phyloP scores from a whole-genome alignment of 2,329 filamentous ascomycete species.

The Colletotrichum sp. region DNA sequence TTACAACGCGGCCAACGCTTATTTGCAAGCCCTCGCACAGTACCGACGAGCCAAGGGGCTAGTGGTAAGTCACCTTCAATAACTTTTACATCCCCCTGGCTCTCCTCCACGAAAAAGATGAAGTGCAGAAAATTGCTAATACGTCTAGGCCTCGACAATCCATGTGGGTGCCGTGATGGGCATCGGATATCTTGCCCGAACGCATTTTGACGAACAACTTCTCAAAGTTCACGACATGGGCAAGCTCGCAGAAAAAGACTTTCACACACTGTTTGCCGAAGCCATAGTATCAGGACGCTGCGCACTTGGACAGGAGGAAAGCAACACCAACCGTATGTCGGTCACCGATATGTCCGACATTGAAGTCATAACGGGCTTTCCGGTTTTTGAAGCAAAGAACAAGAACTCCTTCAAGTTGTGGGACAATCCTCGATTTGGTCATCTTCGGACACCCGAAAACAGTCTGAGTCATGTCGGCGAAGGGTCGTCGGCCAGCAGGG shows the following conservation, averaged over 20 bases:
- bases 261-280: slow-evolving; percentile 48
- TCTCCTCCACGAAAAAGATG: not conserved
- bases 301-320: not conserved
- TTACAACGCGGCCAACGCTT: slow-evolving; percentile 50
- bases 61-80: slow-evolving; percentile 31
- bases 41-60: slow-evolving; percentile 30
- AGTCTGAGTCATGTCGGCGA: not conserved
- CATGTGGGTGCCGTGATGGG: slow-evolving; percentile 43
- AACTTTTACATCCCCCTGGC: not conserved
- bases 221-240: not conserved
- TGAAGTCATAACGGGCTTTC: not conserved
- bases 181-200: slow-evolving; percentile 41
- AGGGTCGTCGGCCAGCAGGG: not conserved
- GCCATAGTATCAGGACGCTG: slow-evolving; percentile 33
- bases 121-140: not conserved
- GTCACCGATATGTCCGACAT: not conserved
- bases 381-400: not conserved
- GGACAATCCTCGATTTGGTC: not conserved
- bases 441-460: not conserved
- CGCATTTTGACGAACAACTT: slow-evolving; percentile 4
- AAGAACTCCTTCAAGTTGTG: not conserved
- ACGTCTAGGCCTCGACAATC: slow-evolving; percentile 32
- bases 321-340: not conserved
- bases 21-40: slow-evolving; percentile 39
- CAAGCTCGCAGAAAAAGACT: slow-evolving; percentile 30